Conservation (phyloP, 2,329 filamentous ascomycete genomes). For the Alternaria metachromatica region DNA sequence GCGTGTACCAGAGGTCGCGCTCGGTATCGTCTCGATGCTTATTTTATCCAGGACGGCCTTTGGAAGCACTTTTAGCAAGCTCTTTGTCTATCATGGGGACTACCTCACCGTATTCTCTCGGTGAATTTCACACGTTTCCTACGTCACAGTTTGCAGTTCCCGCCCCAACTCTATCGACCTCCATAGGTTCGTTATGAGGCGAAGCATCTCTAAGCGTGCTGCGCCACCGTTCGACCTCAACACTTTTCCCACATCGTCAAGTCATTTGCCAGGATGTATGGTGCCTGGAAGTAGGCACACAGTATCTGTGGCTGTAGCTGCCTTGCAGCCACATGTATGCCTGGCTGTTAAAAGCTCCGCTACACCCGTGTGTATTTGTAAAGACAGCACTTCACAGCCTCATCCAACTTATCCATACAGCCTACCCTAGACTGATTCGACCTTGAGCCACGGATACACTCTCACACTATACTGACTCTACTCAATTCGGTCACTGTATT, state of each 20-base stretch:
- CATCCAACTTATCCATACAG: background rate
- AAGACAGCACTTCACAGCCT: background rate
- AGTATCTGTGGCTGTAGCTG: background rate
- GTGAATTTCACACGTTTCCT: background rate
- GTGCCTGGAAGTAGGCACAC: constrained; percentile 13
- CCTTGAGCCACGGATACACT: background rate
- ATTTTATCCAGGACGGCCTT: background rate
- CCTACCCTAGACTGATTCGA: background rate
- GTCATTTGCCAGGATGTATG: background rate
- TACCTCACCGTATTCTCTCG: background rate
- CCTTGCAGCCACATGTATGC: background rate
- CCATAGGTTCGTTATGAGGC: constrained; percentile 7
- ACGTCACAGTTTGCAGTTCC: background rate
- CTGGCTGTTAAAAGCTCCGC: background rate
- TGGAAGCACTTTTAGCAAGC: background rate
- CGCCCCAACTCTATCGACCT: constrained; percentile 7
- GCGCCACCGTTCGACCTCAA: constrained; percentile 20
- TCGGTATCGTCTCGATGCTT: background rate
- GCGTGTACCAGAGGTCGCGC: background rate
- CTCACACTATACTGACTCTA: background rate
- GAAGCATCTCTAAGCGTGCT: constrained; percentile 7
- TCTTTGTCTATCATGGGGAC: background rate
- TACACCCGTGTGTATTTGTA: background rate
- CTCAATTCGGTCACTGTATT: background rate
- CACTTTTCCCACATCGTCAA: background rate